Base-by-base conservation (phyloP, 2,329 filamentous ascomycete species). In the Pseudophaeomoniella oleicola region DNA sequence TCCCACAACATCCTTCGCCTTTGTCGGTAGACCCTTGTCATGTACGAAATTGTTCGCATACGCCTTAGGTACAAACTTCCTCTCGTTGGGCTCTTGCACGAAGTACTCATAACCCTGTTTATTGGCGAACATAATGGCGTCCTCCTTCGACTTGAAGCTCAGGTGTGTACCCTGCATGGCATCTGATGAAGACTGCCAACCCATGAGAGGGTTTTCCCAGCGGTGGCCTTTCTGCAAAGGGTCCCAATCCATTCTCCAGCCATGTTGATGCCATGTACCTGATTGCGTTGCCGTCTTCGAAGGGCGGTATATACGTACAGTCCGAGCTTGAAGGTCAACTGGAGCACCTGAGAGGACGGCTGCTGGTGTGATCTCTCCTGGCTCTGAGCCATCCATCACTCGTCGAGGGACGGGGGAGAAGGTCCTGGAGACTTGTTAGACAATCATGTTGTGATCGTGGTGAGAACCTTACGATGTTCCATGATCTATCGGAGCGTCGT, bases 71-170 rank as follows among this genome's bases (percentile, higher is more conserved):
- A 76, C 66, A 50, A 94, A 79, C 54, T 79, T 81, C 55, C 90
- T 77, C 61, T 76, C 75, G 54, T 94, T 92, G 22, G 90, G 88
- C 64, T 96, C 90, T 68, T 96, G 90, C 16, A 98, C 87, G 58
- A 90, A 96, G 63, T 94, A 98, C 58, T 98, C 88, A 57, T 98
- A 98, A 22, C 92, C 90, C 62, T 98, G 90, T 72, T 96, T 98
- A 66, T 96, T 82, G 16, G 92, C 90, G 55, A 98, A 98, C 40
- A 71, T 67, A 52, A 98, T 88, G 46, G 90, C 90, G 50, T 94
- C 88, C 57, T 96, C 86, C 69, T 94, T 96, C 50, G 69, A 72
- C 60, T 82, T 82, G 72, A 98, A 98, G 60, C 79, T 79, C 51
- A 98, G 62, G 56, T 86, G 75, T 34, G 86, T 93, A 53, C 86